Percentiles rank a stretch among this genome's conserved stretches.
phyloP scores from a whole-genome alignment of 2,329 filamentous ascomycete species.

The Colletotrichum coccodes region DNA sequence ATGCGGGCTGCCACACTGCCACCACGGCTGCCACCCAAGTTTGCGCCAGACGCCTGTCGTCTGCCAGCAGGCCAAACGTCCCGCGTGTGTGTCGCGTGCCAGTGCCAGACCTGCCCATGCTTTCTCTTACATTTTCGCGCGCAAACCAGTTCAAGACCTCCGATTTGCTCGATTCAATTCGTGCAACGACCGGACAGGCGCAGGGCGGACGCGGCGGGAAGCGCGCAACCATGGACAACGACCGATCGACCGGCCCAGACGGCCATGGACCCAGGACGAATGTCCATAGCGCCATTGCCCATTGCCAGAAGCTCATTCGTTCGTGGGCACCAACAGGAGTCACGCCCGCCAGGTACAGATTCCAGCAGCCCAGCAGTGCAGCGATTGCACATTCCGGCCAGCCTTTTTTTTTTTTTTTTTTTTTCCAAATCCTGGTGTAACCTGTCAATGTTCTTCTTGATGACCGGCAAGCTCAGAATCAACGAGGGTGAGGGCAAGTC shows the following conservation, averaged over 20 bases:
- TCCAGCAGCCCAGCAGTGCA: background rate
- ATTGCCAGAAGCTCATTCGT: background rate
- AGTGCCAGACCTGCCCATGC: background rate
- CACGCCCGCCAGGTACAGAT: background rate
- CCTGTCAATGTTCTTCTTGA: slow-evolving; percentile 48
- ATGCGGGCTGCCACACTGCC: slow-evolving; percentile 7
- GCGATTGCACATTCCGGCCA: background rate
- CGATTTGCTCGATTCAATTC: background rate
- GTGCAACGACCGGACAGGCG: background rate
- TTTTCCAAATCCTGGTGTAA: slow-evolving; percentile 50
- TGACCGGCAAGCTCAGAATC: slow-evolving; percentile 47
- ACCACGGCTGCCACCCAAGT: background rate
- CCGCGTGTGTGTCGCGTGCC: background rate
- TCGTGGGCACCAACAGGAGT: background rate
- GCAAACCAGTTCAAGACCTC: background rate
- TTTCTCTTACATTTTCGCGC: background rate
- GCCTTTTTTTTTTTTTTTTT: background rate
- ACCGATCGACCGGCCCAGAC: slow-evolving; percentile 19
- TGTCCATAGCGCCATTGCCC: background rate
- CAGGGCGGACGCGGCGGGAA: slow-evolving; percentile 13
- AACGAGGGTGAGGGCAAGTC: slow-evolving; percentile 51
- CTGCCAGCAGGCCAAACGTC: background rate
- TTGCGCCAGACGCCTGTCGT: background rate
- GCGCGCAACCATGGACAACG: slow-evolving; percentile 13
- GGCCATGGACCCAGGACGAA: background rate